Conservation (phyloP, 257 asterid genomes). For the Penstemon newberryi region DNA sequence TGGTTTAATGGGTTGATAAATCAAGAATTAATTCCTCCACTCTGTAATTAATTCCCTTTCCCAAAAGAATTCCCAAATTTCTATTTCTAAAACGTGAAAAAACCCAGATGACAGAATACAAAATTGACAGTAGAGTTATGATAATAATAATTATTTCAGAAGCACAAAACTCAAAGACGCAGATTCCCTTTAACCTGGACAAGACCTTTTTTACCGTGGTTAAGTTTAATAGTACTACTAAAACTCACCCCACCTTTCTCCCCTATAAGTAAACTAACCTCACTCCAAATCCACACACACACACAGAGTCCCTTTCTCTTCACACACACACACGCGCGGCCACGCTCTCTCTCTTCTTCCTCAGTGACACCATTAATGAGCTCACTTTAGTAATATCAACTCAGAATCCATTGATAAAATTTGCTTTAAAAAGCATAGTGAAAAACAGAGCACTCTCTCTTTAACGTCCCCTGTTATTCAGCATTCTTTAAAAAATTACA, state of each 20-base stretch:
- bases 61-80: constrained; percentile 14
- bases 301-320: neutral
- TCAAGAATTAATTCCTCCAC: no score
- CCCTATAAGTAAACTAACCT: constrained; percentile 34
- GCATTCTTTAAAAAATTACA: constrained; percentile 6
- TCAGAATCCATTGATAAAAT: neutral
- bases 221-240: neutral
- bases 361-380: constrained; percentile 21
- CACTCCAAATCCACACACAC: constrained; percentile 11
- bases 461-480: constrained; percentile 23
- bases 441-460: neutral
- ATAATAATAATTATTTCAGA: constrained; percentile 23
- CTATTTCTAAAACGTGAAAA: constrained; percentile 20
- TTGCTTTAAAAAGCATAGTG: neutral
- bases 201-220: constrained; percentile 24
- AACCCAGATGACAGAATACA: constrained; percentile 25
- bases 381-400: constrained; percentile 26
- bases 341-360: constrained; percentile 11
- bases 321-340: neutral
- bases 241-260: neutral
- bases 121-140: constrained; percentile 29
- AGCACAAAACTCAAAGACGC: constrained; percentile 24
- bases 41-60: neutral
- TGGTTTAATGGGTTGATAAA: no score
- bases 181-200: constrained; percentile 49